These are phyloP conservation scores for Bipolaris cookei DNA, from an alignment of 2,329 filamentous ascomycete species.

Conservation along the genomic window DNA sequence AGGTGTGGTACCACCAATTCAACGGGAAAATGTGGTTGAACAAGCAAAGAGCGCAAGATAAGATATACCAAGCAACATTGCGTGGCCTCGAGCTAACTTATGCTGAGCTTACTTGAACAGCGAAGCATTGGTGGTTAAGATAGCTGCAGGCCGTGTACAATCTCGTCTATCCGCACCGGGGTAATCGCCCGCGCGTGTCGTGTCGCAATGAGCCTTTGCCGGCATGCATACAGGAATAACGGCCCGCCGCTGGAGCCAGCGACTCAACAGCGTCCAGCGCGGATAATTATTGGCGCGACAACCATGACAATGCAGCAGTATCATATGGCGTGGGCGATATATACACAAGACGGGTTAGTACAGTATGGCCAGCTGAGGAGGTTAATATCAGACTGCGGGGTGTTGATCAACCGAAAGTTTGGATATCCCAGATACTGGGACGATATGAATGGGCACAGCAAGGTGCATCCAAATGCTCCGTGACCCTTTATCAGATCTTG, in stretches of 20 bases:
- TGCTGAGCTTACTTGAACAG: constrained; percentile 20
- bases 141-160: constrained; percentile 18
- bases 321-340: neutral
- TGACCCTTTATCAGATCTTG: neutral
- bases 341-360: constrained; percentile 2
- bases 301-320: constrained; percentile 8
- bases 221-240: constrained; percentile 10
- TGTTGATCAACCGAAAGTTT: constrained; percentile 13
- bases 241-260: constrained; percentile 5
- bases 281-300: neutral
- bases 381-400: constrained; percentile 12
- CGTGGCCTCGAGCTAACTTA: constrained; percentile 25
- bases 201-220: neutral
- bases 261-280: neutral
- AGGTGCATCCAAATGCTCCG: neutral
- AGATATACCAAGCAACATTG: constrained; percentile 12
- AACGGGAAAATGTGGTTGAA: neutral
- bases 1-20: neutral
- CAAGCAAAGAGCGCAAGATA: constrained; percentile 6
- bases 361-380: neutral
- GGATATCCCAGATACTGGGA: constrained; percentile 3
- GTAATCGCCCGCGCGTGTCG: neutral
- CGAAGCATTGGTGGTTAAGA: neutral
- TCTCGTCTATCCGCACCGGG: neutral
- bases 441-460: neutral